Percentiles rank a stretch among this genome's conserved stretches.
phyloP scores from a whole-genome alignment of 2,329 filamentous ascomycete species.

The Microdochium nivale region DNA sequence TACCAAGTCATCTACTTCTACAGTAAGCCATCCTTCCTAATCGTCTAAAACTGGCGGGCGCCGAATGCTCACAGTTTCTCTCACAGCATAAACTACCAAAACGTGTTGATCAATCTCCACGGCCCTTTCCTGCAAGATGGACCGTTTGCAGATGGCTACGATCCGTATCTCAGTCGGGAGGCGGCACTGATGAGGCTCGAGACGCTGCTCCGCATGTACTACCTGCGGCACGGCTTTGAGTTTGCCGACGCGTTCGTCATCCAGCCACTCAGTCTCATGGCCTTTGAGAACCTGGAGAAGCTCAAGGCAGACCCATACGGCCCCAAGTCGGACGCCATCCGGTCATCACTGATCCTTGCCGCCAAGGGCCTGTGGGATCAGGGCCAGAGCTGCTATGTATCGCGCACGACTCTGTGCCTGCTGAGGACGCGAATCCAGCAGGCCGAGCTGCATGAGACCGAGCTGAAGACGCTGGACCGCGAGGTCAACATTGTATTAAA shows the following conservation, averaged over 20 bases:
- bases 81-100: conserved; percentile 13
- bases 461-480: neutral
- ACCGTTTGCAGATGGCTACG: neutral
- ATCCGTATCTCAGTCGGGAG: neutral
- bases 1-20: conserved; percentile 4
- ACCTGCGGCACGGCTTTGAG: conserved; percentile 25
- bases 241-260: conserved; percentile 16
- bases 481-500: neutral
- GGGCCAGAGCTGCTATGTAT: neutral
- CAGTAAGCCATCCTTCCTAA: neutral
- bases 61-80: conserved; percentile 8
- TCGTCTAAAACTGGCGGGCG: conserved; percentile 2
- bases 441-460: neutral
- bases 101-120: conserved; percentile 15
- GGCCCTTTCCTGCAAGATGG: conserved; percentile 11
- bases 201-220: conserved; percentile 23
- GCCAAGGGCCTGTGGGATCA: neutral
- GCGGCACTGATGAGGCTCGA: conserved; percentile 17
- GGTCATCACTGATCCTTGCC: neutral
- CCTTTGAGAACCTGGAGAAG: conserved; percentile 14
- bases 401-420: neutral
- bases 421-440: neutral
- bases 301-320: neutral
- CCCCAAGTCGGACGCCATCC: neutral
- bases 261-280: conserved; percentile 16